Percentiles rank a stretch among this genome's conserved stretches.
Conservation (phyloP, 257 asterid genomes). For the Euphrasia confusa region DNA sequence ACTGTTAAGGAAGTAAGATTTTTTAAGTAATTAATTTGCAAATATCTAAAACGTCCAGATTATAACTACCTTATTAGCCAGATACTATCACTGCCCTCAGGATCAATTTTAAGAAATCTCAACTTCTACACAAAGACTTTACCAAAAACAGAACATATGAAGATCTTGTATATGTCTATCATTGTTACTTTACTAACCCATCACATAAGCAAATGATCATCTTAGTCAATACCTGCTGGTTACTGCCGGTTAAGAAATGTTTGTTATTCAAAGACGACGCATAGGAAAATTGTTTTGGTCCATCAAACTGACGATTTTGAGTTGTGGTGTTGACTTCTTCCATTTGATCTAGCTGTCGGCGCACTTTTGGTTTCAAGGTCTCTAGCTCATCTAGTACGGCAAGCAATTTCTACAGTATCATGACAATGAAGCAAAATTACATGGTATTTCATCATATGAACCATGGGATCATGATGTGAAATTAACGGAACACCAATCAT, state of each 20-base stretch:
- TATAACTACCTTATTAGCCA: background rate
- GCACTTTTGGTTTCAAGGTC: constrained; percentile 60
- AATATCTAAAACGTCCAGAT: background rate
- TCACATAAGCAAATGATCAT: constrained; percentile 6
- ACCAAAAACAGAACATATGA: background rate
- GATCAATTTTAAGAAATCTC: too few species aligned
- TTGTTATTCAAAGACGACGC: constrained; percentile 33
- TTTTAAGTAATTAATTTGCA: background rate
- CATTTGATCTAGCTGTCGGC: constrained; percentile 39
- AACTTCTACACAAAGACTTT: background rate
- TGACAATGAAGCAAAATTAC: constrained; percentile 20
- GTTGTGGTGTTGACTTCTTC: constrained; percentile 35
- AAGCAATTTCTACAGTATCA: constrained; percentile 48
- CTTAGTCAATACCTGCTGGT: constrained; percentile 43
- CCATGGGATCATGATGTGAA: constrained; percentile 11
- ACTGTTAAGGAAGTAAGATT: background rate
- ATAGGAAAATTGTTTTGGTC: constrained; percentile 33
- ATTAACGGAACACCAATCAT: constrained; percentile 17
- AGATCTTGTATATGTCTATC: constrained; percentile 13
- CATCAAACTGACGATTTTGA: constrained; percentile 36
- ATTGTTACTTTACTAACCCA: constrained; percentile 1
- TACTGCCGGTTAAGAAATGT: constrained; percentile 33
- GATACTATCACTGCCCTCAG: too few species aligned
- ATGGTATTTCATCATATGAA: constrained; percentile 20
- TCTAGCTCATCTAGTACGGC: constrained; percentile 77